Evolutionary conservation across 805 yeast genomes (phyloP).

Genomic region (Candida stauntonica): DNA sequence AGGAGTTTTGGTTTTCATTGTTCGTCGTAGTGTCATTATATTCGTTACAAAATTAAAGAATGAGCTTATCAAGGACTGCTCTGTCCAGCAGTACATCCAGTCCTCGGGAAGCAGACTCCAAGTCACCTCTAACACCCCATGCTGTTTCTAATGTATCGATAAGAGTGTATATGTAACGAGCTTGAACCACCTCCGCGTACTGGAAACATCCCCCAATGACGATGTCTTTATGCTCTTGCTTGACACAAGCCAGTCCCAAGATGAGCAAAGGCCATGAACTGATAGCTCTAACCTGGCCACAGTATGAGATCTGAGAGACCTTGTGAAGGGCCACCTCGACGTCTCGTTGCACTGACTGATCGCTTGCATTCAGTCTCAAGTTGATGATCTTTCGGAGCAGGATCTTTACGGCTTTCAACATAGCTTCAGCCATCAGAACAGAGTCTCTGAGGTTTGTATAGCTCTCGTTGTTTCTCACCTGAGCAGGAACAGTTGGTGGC

Average conservation of each 20-base stretch:
- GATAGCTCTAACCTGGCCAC: slow-evolving; percentile 12
- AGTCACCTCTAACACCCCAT: slow-evolving; percentile 17
- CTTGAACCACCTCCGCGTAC: slow-evolving; percentile 15
- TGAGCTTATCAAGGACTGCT: slow-evolving; percentile 3
- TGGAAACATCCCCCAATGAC: slow-evolving; percentile 11
- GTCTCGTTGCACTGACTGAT: slow-evolving; percentile 11
- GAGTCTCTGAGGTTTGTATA: slow-evolving; percentile 17
- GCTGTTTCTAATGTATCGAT: slow-evolving; percentile 14
- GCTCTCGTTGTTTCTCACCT: slow-evolving; percentile 6
- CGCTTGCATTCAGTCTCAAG: slow-evolving; percentile 1
- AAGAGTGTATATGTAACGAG: slow-evolving; percentile 13
- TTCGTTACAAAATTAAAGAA: slow-evolving; percentile 1
- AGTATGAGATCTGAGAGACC: slow-evolving; percentile 8
- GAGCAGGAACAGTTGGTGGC: slow-evolving; percentile 16
- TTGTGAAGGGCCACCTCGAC: slow-evolving; percentile 4
- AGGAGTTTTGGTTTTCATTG: not conserved
- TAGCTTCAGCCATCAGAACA: slow-evolving; percentile 13
- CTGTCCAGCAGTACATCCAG: slow-evolving; percentile 14
- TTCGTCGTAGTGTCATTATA: not conserved
- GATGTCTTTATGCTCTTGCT: slow-evolving; percentile 8
- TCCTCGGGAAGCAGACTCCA: slow-evolving; percentile 9
- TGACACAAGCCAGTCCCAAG: slow-evolving; percentile 13
- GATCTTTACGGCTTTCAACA: slow-evolving; percentile 18
- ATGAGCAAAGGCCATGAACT: slow-evolving; percentile 18
- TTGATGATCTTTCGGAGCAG: slow-evolving; percentile 16